These are phyloP conservation scores for Fusarium buharicum DNA, from an alignment of 2,329 filamentous ascomycete genomes.

Conservation along the genomic window DNA sequence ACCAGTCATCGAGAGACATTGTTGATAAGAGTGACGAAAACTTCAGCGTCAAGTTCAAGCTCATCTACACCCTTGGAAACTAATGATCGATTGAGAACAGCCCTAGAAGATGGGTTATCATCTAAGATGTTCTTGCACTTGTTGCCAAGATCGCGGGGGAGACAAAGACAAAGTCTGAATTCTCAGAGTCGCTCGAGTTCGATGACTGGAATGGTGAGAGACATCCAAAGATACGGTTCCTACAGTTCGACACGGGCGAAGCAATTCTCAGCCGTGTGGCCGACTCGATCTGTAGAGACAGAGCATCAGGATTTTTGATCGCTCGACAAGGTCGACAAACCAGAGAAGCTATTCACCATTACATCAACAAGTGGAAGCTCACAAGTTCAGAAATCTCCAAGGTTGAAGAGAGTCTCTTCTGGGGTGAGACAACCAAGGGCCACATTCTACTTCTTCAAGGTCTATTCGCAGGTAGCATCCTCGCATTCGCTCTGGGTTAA, in stretches of 20 bases:
- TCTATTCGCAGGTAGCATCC: slow-evolving; percentile 64
- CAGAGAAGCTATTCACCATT: slow-evolving; percentile 51
- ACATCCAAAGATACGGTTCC: slow-evolving; percentile 62
- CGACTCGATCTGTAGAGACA: slow-evolving; percentile 54
- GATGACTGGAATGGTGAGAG: slow-evolving; percentile 43
- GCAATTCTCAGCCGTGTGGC: slow-evolving; percentile 51
- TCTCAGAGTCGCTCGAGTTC: slow-evolving; percentile 58
- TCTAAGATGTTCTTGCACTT: slow-evolving; percentile 63
- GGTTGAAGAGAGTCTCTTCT: slow-evolving; percentile 54
- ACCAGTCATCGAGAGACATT: slow-evolving; percentile 61
- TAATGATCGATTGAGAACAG: slow-evolving; percentile 62
- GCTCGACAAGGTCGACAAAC: slow-evolving; percentile 47
- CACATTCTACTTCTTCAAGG: slow-evolving; percentile 63
- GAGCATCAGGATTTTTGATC: slow-evolving; percentile 57
- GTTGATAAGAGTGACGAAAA: slow-evolving; percentile 75
- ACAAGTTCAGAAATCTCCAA: slow-evolving; percentile 42
- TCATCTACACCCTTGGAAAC: slow-evolving; percentile 70
- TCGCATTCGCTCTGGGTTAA: slow-evolving; percentile 62
- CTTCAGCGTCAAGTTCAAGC: slow-evolving; percentile 68
- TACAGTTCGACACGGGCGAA: slow-evolving; percentile 49
- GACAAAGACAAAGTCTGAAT: slow-evolving; percentile 39
- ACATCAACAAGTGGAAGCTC: slow-evolving; percentile 56
- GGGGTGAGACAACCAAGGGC: slow-evolving; percentile 46
- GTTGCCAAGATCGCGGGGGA: slow-evolving; percentile 48
- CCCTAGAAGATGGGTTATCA: slow-evolving; percentile 65